phyloP scores from a whole-genome alignment of 257 asterid species.

The Solanum pinnatisectum region DNA sequence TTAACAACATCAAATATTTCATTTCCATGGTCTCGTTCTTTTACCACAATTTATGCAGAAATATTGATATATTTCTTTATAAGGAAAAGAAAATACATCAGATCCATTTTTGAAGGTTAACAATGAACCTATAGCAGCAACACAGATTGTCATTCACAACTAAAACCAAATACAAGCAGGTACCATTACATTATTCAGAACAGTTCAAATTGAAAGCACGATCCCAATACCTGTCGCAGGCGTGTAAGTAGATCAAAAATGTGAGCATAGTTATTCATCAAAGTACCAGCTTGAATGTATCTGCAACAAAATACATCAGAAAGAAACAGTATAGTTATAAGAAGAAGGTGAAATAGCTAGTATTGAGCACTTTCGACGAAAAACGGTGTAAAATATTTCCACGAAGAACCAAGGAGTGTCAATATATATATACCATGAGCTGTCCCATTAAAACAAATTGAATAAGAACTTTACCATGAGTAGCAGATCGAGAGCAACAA shows the following conservation, averaged over 20 bases:
- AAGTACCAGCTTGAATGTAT: conserved; percentile 54
- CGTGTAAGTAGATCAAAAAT: conserved; percentile 89
- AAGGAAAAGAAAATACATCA: neutral
- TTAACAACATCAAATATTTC: neutral
- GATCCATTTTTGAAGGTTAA: neutral
- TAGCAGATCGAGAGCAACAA: neutral
- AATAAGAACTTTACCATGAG: neutral
- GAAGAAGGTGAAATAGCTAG: neutral
- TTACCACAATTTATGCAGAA: neutral
- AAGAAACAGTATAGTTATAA: neutral
- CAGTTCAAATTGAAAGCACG: neutral
- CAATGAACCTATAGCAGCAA: neutral
- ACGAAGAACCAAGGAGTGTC: neutral
- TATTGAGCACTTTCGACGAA: neutral
- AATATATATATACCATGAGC: neutral
- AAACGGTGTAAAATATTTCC: neutral
- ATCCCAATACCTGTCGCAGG: conserved; percentile 67
- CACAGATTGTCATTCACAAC: neutral
- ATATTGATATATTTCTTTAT: neutral
- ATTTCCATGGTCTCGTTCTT: neutral
- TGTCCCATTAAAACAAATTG: neutral
- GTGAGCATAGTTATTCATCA: conserved; percentile 89
- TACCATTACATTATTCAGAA: neutral
- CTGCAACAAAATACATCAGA: conserved; percentile 29
- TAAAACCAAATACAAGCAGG: neutral